Conservation (phyloP, 305 asterid species). For the Coffea humblotiana region DNA sequence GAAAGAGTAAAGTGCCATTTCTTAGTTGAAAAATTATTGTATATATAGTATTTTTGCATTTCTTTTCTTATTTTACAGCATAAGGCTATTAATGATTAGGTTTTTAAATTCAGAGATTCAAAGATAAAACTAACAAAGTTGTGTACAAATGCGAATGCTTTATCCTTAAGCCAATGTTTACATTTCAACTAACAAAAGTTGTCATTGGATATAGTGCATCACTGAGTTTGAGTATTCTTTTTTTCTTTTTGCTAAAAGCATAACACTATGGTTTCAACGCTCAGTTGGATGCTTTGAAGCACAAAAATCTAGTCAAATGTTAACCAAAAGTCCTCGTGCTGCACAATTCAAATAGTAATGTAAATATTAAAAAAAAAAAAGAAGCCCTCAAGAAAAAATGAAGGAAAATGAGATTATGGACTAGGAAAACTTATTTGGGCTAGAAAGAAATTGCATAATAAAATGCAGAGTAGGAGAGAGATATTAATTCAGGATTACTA, state of each 20-base stretch:
- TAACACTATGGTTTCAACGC: not conserved
- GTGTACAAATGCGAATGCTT: not conserved
- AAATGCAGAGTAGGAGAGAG: not conserved
- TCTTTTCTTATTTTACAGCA: not conserved
- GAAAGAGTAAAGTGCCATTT: conserved; percentile 1
- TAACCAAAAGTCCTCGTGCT: not conserved
- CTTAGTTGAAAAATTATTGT: not conserved
- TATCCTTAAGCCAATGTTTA: not conserved
- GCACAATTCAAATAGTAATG: not conserved
- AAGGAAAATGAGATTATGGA: too few species aligned
- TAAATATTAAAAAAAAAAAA: too few species aligned
- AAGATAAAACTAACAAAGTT: not conserved
- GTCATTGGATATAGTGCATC: not conserved
- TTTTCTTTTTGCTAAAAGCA: not conserved
- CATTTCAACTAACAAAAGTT: not conserved
- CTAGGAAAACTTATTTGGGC: too few species aligned
- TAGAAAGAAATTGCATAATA: too few species aligned
- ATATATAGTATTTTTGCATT: not conserved
- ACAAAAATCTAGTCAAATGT: not conserved
- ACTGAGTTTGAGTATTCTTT: not conserved
- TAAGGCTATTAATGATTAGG: not conserved
- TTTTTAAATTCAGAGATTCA: not conserved
- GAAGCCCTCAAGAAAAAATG: too few species aligned
- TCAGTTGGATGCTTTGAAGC: not conserved
- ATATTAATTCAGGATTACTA: not conserved